Base-by-base conservation (phyloP, 2,329 filamentous ascomycete genomes). In the Cercospora sp. region DNA sequence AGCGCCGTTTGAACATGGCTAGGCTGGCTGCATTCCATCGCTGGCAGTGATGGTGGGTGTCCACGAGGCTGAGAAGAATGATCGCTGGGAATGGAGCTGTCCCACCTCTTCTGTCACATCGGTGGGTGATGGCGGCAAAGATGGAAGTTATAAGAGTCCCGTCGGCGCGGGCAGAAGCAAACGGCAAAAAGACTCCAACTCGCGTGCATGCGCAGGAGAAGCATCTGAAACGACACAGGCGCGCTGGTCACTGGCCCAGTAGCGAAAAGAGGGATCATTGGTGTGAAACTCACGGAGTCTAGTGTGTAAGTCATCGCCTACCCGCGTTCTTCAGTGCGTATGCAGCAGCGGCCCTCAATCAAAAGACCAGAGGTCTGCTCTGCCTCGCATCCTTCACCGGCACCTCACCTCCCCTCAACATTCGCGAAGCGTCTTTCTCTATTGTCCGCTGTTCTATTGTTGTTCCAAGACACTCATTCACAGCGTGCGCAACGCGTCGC, bases 31-130 rank as follows among this genome's bases (percentile, higher is more conserved):
- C 70, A 70, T 72, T 72, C 70, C 66, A 67, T 59, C 60, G 65
- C 63, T 26, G 63, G 62, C 63, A 31, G 60, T 16, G 53, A 48
- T 18, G 53, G 58, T 64, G 65, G 64, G 69, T 68, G 69, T 64
- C 53, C 71, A 67, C 61, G 67, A 67, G 71, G 71, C 68, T 70
- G 68, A 59, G 58, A 67, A 66, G 60, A 66, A 73, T 73, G 71
- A 70, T 61, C 45, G 39, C 63, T 62, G 64, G 64, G 71, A 71
- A 51, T 55, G 48, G 48, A 28, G 48, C 13, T 28, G 48, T 30
- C 48, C 48, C 48, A 55, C 48, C 48, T 55, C 48, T 16, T 55
- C 23, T 6, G 48, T 13, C 48, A 28, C 23, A 28, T 5, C 8
- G 23, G 23, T 30, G 55, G 26, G 26, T 4, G 55, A 36, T 10